These are phyloP conservation scores for Rhizophagus sp. DNA, from an alignment of 192 early-diverging fungal genomes.

Conservation along the genomic window DNA sequence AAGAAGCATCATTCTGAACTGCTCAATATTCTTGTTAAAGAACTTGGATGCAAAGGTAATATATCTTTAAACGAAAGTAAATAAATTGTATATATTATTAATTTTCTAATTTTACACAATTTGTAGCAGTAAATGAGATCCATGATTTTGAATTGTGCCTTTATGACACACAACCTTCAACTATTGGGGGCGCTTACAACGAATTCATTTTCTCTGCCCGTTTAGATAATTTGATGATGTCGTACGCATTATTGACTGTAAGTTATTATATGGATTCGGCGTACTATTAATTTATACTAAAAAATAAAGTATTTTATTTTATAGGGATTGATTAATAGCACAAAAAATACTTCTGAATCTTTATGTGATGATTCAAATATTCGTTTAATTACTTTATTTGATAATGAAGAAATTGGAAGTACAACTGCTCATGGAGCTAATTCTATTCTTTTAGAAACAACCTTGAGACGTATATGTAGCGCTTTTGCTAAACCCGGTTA, in stretches of 20 bases:
- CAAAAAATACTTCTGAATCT: constrained; percentile 33
- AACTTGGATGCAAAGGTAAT: constrained; percentile 61
- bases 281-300: neutral
- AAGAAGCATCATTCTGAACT: constrained; percentile 81
- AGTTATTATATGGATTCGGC: neutral
- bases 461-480: constrained; percentile 61
- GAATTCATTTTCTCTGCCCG: constrained; percentile 95
- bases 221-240: constrained; percentile 96
- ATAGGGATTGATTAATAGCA: constrained; percentile 55
- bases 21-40: constrained; percentile 73
- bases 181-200: constrained; percentile 86
- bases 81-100: neutral
- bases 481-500: no score
- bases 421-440: constrained; percentile 92
- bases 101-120: neutral
- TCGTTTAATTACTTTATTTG: constrained; percentile 89
- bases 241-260: constrained; percentile 68
- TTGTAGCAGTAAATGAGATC: constrained; percentile 53
- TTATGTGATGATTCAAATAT: constrained; percentile 70
- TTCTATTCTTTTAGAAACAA: constrained; percentile 79
- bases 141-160: constrained; percentile 97
- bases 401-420: constrained; percentile 98
- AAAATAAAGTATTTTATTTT: neutral
- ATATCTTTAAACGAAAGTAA: neutral
- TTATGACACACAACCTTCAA: constrained; percentile 90